These are phyloP conservation scores for Rhizopogon vinicolor DNA, from an alignment of 768 basidiomycete species.

Conservation along the genomic window DNA sequence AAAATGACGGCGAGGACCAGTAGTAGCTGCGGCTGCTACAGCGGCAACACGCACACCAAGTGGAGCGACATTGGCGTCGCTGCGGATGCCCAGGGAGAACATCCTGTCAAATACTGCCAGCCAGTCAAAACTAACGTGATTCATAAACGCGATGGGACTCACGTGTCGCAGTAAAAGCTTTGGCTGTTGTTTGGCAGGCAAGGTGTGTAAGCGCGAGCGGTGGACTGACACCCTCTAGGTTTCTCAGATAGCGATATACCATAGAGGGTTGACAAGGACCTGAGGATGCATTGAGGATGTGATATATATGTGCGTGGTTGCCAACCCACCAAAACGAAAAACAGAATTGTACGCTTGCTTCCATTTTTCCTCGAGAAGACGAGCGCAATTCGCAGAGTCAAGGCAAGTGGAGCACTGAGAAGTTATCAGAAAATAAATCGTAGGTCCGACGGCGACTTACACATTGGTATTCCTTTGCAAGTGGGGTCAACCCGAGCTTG, in stretches of 20 bases:
- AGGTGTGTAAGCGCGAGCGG: conserved; percentile 84
- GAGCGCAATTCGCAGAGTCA: conserved; percentile 74
- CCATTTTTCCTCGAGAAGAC: conserved; percentile 91
- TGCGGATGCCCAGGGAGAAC: conserved; percentile 81
- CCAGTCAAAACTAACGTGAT: neutral
- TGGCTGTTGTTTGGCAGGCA: conserved; percentile 84
- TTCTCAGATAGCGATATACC: conserved; percentile 88
- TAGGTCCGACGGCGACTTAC: conserved; percentile 37
- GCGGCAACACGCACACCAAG: conserved; percentile 48
- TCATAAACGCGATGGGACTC: conserved; percentile 20
- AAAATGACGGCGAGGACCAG: conserved; percentile 80
- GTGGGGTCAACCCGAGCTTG: conserved; percentile 80
- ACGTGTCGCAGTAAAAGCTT: conserved; percentile 86
- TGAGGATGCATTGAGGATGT: conserved; percentile 17
- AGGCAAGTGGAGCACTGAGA: conserved; percentile 78
- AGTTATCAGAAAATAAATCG: neutral
- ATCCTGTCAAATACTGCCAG: conserved; percentile 78
- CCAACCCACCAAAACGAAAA: conserved; percentile 68
- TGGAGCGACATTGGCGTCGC: conserved; percentile 55
- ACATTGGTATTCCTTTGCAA: conserved; percentile 95
- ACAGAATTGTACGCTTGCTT: conserved; percentile 81
- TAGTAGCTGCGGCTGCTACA: conserved; percentile 58
- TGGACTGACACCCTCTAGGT: conserved; percentile 87
- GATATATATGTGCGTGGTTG: neutral
- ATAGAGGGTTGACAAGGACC: conserved; percentile 87